Evolutionary conservation across 2,329 filamentous ascomycete species (phyloP).

Genomic region (Nothophoma quercina): DNA sequence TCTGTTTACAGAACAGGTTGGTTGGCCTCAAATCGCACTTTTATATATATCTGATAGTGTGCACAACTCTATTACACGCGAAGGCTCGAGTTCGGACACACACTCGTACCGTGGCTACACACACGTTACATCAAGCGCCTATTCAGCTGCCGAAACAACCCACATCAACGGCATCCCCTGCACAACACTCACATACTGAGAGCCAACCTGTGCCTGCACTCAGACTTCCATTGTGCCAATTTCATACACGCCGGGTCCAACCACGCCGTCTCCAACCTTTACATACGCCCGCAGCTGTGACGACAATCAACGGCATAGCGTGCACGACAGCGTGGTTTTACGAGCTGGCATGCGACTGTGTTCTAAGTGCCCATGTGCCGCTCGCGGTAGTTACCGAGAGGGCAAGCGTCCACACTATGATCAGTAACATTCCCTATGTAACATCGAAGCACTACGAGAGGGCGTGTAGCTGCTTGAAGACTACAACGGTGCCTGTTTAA

Average conservation of each 20-base stretch:
- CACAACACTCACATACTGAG: conserved; percentile 10
- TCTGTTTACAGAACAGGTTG: too few species aligned
- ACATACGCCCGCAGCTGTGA: background rate
- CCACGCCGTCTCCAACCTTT: too few species aligned
- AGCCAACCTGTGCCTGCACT: conserved; percentile 8
- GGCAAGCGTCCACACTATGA: background rate
- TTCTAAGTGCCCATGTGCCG: background rate
- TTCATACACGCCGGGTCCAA: background rate
- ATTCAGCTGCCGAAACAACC: too few species aligned
- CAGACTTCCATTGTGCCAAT: conserved; percentile 5
- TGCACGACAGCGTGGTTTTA: background rate
- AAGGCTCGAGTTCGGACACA: too few species aligned
- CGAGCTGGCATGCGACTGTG: background rate
- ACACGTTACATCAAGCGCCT: too few species aligned
- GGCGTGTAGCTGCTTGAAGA: background rate
- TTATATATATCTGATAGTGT: too few species aligned
- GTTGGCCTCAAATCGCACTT: too few species aligned
- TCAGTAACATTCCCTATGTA: background rate
- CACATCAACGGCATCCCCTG: conserved; percentile 8
- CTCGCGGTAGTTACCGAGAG: background rate
- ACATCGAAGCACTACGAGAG: background rate
- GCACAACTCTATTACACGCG: too few species aligned
- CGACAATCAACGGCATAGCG: background rate
- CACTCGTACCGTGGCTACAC: too few species aligned
- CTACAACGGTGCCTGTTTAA: background rate